phyloP scores from a whole-genome alignment of 2,329 filamentous ascomycete species.

The Ophiostoma himal-ulmi region DNA sequence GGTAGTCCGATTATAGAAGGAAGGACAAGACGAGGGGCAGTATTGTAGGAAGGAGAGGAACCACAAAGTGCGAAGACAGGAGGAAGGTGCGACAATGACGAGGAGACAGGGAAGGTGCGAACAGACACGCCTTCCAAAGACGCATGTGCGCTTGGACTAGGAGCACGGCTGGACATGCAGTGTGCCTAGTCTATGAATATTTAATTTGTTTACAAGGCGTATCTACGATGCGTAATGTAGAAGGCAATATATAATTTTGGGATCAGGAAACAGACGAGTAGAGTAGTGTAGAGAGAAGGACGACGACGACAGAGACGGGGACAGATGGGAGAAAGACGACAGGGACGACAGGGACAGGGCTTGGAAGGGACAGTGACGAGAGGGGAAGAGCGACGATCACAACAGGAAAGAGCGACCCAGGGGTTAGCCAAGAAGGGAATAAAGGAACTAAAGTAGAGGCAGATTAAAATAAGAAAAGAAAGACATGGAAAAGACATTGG shows the following conservation, averaged over 20 bases:
- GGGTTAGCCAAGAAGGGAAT: constrained; percentile 14
- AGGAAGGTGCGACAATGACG: constrained; percentile 7
- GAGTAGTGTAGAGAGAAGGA: neutral
- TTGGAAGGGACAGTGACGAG: constrained; percentile 14
- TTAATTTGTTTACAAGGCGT: neutral
- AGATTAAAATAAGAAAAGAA: neutral
- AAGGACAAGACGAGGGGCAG: constrained; percentile 9
- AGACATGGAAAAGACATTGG: neutral
- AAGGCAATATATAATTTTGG: neutral
- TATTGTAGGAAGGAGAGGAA: neutral
- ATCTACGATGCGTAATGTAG: neutral
- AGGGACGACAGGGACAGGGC: constrained; percentile 10
- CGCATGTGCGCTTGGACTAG: neutral
- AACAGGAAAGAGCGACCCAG: constrained; percentile 21
- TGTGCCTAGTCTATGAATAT: neutral
- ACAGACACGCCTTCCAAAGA: neutral
- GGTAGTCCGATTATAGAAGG: neutral
- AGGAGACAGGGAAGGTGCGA: neutral
- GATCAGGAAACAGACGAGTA: neutral
- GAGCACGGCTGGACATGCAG: neutral
- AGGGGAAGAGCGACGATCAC: constrained; percentile 20
- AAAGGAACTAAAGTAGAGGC: neutral
- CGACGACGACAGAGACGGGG: neutral
- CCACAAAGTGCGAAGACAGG: neutral
- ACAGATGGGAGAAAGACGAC: neutral